Base-by-base conservation (phyloP, 306 rosid genomes). In the Psophocarpus tetragonolobus region DNA sequence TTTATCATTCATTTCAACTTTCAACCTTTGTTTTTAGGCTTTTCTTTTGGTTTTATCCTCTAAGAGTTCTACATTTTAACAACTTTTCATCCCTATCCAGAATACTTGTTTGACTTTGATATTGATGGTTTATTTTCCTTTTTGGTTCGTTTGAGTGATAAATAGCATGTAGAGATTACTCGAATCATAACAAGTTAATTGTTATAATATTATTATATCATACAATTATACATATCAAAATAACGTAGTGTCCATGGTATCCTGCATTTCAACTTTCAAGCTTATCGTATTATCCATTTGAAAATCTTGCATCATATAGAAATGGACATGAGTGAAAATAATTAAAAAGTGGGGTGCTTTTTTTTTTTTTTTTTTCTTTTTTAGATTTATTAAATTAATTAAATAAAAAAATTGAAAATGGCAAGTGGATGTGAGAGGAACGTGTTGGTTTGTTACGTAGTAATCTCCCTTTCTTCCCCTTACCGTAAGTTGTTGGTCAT, bases 261-360 rank as follows among this genome's bases (percentile, higher is more conserved):
- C 23, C 8, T 10, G 48, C 58, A 30, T 35, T 14, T 3, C 71
- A 82, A 69, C 20, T 35, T 14, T 3, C 71, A 82, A 69, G 81
- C 89, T 87, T 93, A 87, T 89, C 96, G 80, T 73, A 77, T 86
- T 85, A 86, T 86, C 91, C 84, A 80, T 73, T 54, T 78, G 70
- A 77, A 63, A 77, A 63, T 81, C 80, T 81, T 76, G 77, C 91
- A 54, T 87, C 85, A 79, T 14, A 32, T 14, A 32, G 82, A 86
- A 82, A 88, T 80, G 75, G 88, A 82, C 15, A 29, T 66, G 60
- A 77, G 87, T 86, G 84, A 84, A 63, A 66, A 50, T 27, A 48
- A 62, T 27, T 27, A 10, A 17, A 42, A 12, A 3, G 17, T 1
- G 3, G 14, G 5, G 27, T 2, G n/a, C n/a, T n/a, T n/a, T n/a